Base-by-base conservation (phyloP, 768 basidiomycete species). In the Cubamyces sp. region DNA sequence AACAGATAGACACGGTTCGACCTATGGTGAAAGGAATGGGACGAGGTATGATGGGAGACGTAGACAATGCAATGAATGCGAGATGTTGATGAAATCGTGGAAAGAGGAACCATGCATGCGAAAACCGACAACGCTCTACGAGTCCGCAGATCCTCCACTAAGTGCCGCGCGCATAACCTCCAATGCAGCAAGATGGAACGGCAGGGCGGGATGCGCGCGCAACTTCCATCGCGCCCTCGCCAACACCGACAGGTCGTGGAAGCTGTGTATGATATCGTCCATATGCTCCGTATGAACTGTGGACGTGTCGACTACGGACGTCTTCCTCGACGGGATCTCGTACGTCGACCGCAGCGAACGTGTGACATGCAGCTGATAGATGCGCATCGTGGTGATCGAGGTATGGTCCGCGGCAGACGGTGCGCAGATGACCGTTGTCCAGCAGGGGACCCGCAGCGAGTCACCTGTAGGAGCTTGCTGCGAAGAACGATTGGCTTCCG, bases 161-260 rank as follows among this genome's bases (percentile, higher is more conserved):
- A 81, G 69, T 4, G 77, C 76, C 30, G 71, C 69, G 18, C 74
- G 73, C 84, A 91, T 89, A 19, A 79, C 78, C 60, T 90, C 85
- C 25, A 91, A 78, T 16, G 90, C 89, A 30, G 85, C 87, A 39
- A 93, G 78, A 69, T 94, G 91, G 70, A 88, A 84, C 14, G 91
- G 92, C 54, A 94, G 72, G 41, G 78, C 75, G 11, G 84, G 78
- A 67, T 84, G 80, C 55, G 76, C 79, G 28, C 75, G 78, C 49
- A 84, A 75, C 62, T 77, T 78, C 81, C 81, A 85, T 49, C 82
- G 71, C 74, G 74, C 52, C 72, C 74, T 74, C 3, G 85, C 81
- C 11, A 93, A 82, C 28, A 91, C 80, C 2, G 85, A 78, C 18
- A 94, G 81, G 61, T 89, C 88, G 67, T 90, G 80, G 68, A 82